Percentiles rank a stretch among this genome's conserved stretches.
These are phyloP conservation scores for Aspergillus arachidicola DNA, from an alignment of 2,329 filamentous ascomycete species.

Conservation along the genomic window DNA sequence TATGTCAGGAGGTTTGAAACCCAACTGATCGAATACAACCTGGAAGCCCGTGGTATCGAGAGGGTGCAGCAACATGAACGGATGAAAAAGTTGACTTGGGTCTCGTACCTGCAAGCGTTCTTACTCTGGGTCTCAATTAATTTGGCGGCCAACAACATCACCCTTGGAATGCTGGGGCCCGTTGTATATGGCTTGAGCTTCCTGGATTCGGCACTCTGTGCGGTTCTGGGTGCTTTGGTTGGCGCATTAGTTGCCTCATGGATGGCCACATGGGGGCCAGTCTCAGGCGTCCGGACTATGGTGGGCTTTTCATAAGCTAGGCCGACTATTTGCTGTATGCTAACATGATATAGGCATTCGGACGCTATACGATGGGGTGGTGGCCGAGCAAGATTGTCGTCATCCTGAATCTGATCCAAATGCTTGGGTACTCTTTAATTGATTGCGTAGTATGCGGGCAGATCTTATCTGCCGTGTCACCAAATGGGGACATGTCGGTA, in stretches of 20 bases:
- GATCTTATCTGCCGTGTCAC: constrained; percentile 67
- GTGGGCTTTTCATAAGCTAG: constrained; percentile 30
- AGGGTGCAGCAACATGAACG: constrained; percentile 59
- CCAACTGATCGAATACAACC: constrained; percentile 45
- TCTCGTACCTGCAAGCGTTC: constrained; percentile 60
- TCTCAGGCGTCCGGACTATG: constrained; percentile 65
- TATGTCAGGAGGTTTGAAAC: constrained; percentile 42
- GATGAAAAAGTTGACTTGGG: constrained; percentile 51
- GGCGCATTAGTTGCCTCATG: constrained; percentile 61
- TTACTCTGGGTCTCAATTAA: constrained; percentile 66
- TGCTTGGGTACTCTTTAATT: constrained; percentile 65
- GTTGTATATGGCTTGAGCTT: constrained; percentile 62
- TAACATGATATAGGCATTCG: constrained; percentile 49
- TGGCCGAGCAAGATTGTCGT: constrained; percentile 67
- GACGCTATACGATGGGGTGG: constrained; percentile 66
- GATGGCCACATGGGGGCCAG: constrained; percentile 63
- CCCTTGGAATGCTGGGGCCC: constrained; percentile 65
- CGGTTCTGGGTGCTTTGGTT: constrained; percentile 59
- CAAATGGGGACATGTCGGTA: constrained; percentile 60
- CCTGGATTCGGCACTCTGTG: constrained; percentile 57
- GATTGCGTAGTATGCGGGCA: constrained; percentile 69
- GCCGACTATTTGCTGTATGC: constrained; percentile 1
- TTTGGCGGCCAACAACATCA: constrained; percentile 65
- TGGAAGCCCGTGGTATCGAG: constrained; percentile 64
- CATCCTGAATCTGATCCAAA: constrained; percentile 63